These are phyloP conservation scores for Lactarius hatsudake DNA, from an alignment of 768 basidiomycete species.

Conservation along the genomic window DNA sequence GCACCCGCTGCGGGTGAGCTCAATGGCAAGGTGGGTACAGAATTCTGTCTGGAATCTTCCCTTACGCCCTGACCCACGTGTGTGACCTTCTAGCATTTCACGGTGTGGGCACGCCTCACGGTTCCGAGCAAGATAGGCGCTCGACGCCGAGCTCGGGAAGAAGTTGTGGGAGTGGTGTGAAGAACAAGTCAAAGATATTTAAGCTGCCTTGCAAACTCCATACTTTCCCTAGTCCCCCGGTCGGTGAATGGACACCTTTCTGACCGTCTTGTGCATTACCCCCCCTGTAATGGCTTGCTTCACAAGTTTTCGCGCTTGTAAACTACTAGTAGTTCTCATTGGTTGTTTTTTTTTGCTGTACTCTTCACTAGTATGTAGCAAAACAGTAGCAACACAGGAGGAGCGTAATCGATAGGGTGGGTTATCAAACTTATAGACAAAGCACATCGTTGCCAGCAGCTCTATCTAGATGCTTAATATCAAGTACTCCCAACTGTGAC, in stretches of 20 bases:
- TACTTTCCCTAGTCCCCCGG: too few species aligned
- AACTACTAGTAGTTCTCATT: background rate
- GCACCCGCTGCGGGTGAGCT: background rate
- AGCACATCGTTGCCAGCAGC: too few species aligned
- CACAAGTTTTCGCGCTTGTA: too few species aligned
- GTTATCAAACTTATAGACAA: too few species aligned
- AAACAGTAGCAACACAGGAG: too few species aligned
- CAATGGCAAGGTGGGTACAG: slow-evolving; percentile 14
- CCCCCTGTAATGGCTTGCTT: too few species aligned
- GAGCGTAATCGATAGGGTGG: too few species aligned
- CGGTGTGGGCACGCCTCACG: slow-evolving; percentile 18
- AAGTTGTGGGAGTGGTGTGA: slow-evolving; percentile 32
- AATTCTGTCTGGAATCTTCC: background rate
- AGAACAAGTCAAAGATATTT: slow-evolving; percentile 22
- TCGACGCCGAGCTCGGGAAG: slow-evolving; percentile 20
- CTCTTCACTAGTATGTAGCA: background rate
- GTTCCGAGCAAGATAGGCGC: slow-evolving; percentile 12
- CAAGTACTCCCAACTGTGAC: too few species aligned
- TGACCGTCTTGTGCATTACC: too few species aligned
- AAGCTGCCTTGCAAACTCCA: background rate
- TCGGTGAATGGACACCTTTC: too few species aligned
- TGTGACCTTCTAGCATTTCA: slow-evolving; percentile 15
- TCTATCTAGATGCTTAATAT: too few species aligned
- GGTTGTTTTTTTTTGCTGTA: background rate
- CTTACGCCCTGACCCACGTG: background rate